Conservation (phyloP, 306 rosid species). For the Citrullus mucosospermus region DNA sequence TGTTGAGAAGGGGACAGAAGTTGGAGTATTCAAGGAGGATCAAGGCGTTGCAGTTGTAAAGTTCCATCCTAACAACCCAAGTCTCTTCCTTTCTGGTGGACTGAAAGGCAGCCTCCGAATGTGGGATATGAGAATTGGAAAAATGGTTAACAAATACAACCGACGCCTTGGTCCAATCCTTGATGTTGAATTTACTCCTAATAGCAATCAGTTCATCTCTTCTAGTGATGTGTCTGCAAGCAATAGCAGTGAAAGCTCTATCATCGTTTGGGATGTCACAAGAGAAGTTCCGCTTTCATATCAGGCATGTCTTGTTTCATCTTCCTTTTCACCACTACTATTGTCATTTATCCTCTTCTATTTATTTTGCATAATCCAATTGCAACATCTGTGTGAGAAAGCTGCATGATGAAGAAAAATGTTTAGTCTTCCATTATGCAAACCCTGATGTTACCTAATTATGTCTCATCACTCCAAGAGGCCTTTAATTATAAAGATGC, state of each 20-base stretch:
- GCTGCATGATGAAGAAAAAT: background rate
- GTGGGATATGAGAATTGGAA: slow-evolving; percentile 70
- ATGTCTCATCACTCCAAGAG: background rate
- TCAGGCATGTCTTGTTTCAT: slow-evolving; percentile 41
- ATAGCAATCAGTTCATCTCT: slow-evolving; percentile 67
- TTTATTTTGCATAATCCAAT: background rate
- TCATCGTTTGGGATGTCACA: slow-evolving; percentile 77
- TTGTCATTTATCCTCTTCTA: background rate
- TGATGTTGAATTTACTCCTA: slow-evolving; percentile 58
- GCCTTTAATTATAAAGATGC: background rate
- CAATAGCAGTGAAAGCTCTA: slow-evolving; percentile 65
- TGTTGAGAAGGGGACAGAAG: slow-evolving; percentile 68
- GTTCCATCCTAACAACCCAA: slow-evolving; percentile 57
- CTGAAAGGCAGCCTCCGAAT: slow-evolving; percentile 57
- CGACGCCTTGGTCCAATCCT: slow-evolving; percentile 68
- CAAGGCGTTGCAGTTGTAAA: slow-evolving; percentile 60
- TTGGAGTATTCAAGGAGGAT: slow-evolving; percentile 51
- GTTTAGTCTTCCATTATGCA: background rate
- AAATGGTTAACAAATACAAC: slow-evolving; percentile 40
- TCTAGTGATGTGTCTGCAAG: slow-evolving; percentile 66
- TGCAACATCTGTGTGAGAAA: background rate
- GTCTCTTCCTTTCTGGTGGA: slow-evolving; percentile 69
- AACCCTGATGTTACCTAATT: background rate
- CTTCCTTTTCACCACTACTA: background rate
- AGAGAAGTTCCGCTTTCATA: slow-evolving; percentile 75